Evolutionary conservation across 371 early-diverging fungal genomes (phyloP).

Genomic region (Lichtheimia ramosa): DNA sequence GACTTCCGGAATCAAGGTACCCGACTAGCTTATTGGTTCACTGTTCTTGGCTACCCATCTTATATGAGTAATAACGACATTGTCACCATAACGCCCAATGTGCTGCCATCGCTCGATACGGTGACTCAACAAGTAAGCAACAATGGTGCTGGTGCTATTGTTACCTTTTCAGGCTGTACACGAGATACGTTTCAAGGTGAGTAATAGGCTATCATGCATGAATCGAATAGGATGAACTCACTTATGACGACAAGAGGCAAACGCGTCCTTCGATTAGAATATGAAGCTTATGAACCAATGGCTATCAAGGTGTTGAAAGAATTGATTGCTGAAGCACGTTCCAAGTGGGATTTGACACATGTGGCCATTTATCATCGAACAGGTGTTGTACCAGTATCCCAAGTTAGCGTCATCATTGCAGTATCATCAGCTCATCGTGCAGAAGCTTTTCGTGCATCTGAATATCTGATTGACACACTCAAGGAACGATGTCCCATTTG

Average conservation of each 20-base stretch:
- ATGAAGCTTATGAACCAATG: constrained; percentile 85
- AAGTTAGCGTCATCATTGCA: constrained; percentile 80
- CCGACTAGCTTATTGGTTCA: not conserved
- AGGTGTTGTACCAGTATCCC: constrained; percentile 78
- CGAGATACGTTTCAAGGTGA: constrained; percentile 79
- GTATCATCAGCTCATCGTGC: constrained; percentile 77
- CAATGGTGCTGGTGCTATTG: constrained; percentile 79
- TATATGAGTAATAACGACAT: constrained; percentile 4
- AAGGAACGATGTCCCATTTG: constrained; percentile 86
- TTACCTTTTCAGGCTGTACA: constrained; percentile 85
- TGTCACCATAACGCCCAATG: constrained; percentile 49
- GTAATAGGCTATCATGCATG: not conserved
- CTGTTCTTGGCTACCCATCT: not conserved
- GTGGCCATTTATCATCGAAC: constrained; percentile 75
- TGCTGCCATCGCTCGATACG: constrained; percentile 46
- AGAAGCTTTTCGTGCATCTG: constrained; percentile 74
- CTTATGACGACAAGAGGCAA: constrained; percentile 42
- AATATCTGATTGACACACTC: constrained; percentile 81
- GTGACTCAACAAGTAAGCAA: constrained; percentile 58
- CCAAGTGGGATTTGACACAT: constrained; percentile 65
- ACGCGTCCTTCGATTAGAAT: constrained; percentile 70
- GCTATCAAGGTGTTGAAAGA: constrained; percentile 64
- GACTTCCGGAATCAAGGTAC: not conserved
- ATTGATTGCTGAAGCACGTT: constrained; percentile 62
- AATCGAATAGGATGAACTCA: not conserved